These are phyloP conservation scores for Microstegium vimineum DNA, from an alignment of 176 grass and related monocot genomes.

Conservation along the genomic window DNA sequence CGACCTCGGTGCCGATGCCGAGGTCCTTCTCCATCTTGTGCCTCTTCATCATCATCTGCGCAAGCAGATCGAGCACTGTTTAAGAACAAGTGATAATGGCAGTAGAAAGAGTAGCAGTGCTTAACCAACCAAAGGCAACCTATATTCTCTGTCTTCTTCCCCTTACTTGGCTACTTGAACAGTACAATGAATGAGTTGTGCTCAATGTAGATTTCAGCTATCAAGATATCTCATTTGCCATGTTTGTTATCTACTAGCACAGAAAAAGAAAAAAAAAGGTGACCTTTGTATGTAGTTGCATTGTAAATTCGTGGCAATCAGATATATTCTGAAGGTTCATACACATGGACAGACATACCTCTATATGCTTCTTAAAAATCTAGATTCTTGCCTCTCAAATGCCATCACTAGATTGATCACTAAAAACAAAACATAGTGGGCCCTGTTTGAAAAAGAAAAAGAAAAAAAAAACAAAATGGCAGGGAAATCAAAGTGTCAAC, in stretches of 20 bases:
- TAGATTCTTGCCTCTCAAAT: not conserved
- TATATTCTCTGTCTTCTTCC: no score
- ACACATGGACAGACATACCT: not conserved
- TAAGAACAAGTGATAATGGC: not conserved
- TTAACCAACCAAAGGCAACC: not conserved
- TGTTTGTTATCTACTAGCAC: not conserved
- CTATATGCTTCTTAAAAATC: not conserved
- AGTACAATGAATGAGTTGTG: not conserved
- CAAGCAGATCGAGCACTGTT: not conserved
- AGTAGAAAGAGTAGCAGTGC: not conserved
- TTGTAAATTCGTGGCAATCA: not conserved
- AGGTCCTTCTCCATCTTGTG: conserved; percentile 82
- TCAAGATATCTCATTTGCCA: not conserved
- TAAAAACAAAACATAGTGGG: not conserved
- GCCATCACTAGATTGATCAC: not conserved
- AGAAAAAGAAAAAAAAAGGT: no score
- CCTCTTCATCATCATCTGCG: conserved; percentile 79
- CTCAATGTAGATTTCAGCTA: not conserved
- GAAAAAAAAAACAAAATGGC: no score
- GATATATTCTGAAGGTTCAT: not conserved
- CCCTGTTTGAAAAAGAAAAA: not conserved
- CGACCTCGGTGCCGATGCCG: conserved; percentile 57
- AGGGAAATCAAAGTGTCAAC: not conserved
- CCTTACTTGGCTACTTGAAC: not conserved
- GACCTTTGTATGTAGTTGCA: no score